Evolutionary conservation across 2,329 filamentous ascomycete genomes (phyloP), one percentile per base, ranked within the genome.

Genomic region (Penicillium sp.): DNA sequence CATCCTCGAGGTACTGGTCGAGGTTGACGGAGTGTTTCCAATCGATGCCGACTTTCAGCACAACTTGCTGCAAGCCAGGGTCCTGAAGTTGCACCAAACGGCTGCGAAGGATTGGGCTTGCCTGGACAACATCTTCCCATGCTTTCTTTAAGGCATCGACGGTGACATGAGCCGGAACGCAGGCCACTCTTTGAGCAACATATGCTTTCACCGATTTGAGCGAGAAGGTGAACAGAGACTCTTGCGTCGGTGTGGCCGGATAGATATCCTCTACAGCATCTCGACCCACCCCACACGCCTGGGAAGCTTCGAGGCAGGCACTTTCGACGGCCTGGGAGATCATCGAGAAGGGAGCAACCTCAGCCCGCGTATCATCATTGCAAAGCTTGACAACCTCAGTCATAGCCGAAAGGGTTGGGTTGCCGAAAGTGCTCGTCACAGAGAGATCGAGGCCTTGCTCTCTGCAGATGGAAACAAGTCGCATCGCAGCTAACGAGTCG

Each of bases 31-130:
- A 61, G 34, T 68, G 54, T 53, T 57, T 74, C 76, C 75, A 79
- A 4, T 59, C 35, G 25, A 76, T 65, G 5, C 42, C 49, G 54
- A 73, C 69, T 20, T 73, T 71, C 3, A 78, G 58, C 5, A 77
- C 70, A 34, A 78, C 74, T 60, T 76, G 77, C 54, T 72, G 69
- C 22, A 76, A 67, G 15, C 73, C 71, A 20, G 68, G 69, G 5
- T 71, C 63, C n/a, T 71, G 68, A 34, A 76, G 66, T 35, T 77
- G 74, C 20, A 74, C 73, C n/a, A 79, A 63, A 7, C 79, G 75
- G 7, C 80, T 82, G 17, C 81, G 79, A 31, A 83, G 69, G 28
- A 83, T 80, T 28, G 79, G 77, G 42, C 71, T 73, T 45, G 73
- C 70, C 15, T 72, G 59, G 2, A 80, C 73, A 2, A 78, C 75